Evolutionary conservation across 345 rosid genomes (phyloP).

Genomic region (Eucalyptus pauciflora): DNA sequence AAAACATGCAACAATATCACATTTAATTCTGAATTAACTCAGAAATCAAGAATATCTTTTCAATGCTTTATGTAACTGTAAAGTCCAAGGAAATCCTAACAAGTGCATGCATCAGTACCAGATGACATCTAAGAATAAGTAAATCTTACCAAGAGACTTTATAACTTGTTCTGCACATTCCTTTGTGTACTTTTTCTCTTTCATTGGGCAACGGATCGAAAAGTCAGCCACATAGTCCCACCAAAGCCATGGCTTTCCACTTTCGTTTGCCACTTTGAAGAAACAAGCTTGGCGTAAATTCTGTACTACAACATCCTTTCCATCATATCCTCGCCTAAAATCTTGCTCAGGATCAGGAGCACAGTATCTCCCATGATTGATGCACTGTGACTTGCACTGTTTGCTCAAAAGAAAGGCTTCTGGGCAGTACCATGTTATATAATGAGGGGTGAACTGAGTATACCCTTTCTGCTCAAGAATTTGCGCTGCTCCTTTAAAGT

Average conservation of each 20-base stretch:
- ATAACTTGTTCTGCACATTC: constrained; percentile 41
- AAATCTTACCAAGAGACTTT: constrained; percentile 34
- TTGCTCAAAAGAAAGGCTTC: constrained; percentile 41
- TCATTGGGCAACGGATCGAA: constrained; percentile 52
- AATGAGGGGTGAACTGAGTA: constrained; percentile 53
- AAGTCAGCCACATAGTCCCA: constrained; percentile 62
- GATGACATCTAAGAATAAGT: not conserved
- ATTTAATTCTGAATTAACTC: not conserved
- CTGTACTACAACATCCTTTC: constrained; percentile 51
- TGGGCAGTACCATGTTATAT: constrained; percentile 55
- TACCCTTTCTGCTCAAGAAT: constrained; percentile 51
- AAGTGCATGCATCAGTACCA: not conserved
- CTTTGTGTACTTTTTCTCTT: constrained; percentile 47
- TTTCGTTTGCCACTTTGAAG: constrained; percentile 36
- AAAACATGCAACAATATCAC: not conserved
- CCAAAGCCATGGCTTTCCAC: constrained; percentile 53
- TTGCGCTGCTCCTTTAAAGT: constrained; percentile 54
- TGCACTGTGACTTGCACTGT: constrained; percentile 59
- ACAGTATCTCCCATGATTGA: constrained; percentile 57
- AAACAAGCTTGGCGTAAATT: constrained; percentile 48
- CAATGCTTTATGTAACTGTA: not conserved
- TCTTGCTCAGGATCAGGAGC: constrained; percentile 64
- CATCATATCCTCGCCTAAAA: constrained; percentile 47
- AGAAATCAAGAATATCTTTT: not conserved
- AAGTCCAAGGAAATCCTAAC: not conserved